Conservation (phyloP, 495 filamentous ascomycete species). For the Penicillium bialowiezense region DNA sequence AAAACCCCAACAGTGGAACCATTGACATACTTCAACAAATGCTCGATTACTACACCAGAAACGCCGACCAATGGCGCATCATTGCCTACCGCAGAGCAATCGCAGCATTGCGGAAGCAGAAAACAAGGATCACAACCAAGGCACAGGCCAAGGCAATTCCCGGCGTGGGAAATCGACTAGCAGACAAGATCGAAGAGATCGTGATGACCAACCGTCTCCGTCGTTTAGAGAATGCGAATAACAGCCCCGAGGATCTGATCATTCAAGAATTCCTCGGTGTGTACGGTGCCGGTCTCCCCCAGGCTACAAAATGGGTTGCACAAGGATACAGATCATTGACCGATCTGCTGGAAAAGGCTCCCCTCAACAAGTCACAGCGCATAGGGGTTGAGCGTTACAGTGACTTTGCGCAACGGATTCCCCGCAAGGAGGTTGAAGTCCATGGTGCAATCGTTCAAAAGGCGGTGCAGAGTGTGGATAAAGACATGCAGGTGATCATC, state of each 20-base stretch:
- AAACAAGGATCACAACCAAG: slow-evolving; percentile 60
- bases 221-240: slow-evolving; percentile 65
- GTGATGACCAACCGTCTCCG: slow-evolving; percentile 70
- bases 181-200: slow-evolving; percentile 91
- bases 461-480: slow-evolving; percentile 60
- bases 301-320: slow-evolving; percentile 75
- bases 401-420: slow-evolving; percentile 82
- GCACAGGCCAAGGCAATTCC: slow-evolving; percentile 67
- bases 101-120: slow-evolving; percentile 64
- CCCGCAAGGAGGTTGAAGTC: slow-evolving; percentile 68
- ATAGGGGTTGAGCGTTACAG: slow-evolving; percentile 79
- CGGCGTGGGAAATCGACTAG: slow-evolving; percentile 72
- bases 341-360: slow-evolving; percentile 62
- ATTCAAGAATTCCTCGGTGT: slow-evolving; percentile 71
- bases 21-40: slow-evolving; percentile 80
- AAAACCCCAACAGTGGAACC: slow-evolving; percentile 68
- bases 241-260: slow-evolving; percentile 60
- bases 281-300: slow-evolving; percentile 71
- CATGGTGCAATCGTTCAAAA: slow-evolving; percentile 67
- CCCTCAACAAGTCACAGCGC: slow-evolving; percentile 69
- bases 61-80: slow-evolving; percentile 75
- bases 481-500: slow-evolving; percentile 63
- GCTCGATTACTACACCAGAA: slow-evolving; percentile 74
- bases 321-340: slow-evolving; percentile 72
- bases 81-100: slow-evolving; percentile 81